Evolutionary conservation across 2,329 filamentous ascomycete species (phyloP), one percentile per base, ranked within the genome.

Genomic region (Rugonectria rugulosa): DNA sequence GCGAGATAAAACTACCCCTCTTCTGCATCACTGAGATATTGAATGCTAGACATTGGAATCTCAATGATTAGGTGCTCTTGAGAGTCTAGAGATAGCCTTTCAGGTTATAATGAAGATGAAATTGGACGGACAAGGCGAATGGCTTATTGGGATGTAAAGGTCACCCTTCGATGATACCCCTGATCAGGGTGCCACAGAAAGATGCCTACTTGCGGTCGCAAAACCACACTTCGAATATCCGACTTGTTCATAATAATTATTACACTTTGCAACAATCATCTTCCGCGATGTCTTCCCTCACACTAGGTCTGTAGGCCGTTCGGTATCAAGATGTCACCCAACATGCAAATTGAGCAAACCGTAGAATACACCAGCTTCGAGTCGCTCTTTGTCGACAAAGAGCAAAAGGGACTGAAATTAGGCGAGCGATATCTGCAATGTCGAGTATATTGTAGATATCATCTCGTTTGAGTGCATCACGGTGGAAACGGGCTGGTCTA

Each of bases 311-410:
- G 53, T 47, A 56, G 52, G 34, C 36, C 53, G 3, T 56, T 56
- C 19, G 53, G 53, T 27, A 46, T 56, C 21, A 51, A 52, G n/a
- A 10, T 51, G 6, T 45, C 34, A 3, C 17, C 53, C 6, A 56
- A 45, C 12, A 29, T 50, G 14, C 50, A 44, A 8, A 32, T 57
- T 9, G 50, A 41, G 8, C 55, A 57, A 24, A 21, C 45, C 21
- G 50, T 50, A 3, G 40, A 32, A 5, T 38, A 54, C 29, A 51
- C 50, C 6, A 71, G 72, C 17, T 75, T 68, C 45, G 70, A 76
- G 44, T 57, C 69, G 6, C 59, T 77, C 0, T 76, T 76, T 60
- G 74, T 77, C 53, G 74, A 77, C 29, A 62, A 76, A 6, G 73
- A 76, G 57, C 73, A 76, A 40, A 69, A 70, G 5, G 62, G 60